Evolutionary conservation across 176 grass and related monocot genomes (phyloP).

Genomic region (Lolium multiflorum): DNA sequence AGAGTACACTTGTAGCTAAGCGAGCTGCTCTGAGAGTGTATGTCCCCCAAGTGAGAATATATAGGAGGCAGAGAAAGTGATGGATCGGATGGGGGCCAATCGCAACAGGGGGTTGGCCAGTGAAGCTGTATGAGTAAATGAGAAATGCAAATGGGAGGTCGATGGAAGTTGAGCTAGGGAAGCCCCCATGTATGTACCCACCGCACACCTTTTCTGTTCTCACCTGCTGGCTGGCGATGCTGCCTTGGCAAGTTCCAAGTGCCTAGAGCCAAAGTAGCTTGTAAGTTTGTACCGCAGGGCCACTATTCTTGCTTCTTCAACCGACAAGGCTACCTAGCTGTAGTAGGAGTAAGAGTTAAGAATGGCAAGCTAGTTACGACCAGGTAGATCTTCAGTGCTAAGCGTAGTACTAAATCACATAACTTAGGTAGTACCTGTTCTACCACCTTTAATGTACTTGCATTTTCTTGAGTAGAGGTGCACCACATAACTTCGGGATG

Average conservation of each 20-base stretch:
- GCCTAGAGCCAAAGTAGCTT: not conserved
- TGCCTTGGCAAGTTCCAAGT: conserved; percentile 29
- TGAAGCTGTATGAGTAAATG: conserved; percentile 37
- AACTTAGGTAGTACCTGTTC: no score
- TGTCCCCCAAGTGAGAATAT: not conserved
- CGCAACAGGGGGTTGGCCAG: conserved; percentile 26
- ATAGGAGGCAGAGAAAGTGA: not conserved
- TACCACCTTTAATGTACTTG: not conserved
- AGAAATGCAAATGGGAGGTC: not conserved
- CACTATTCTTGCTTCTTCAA: not conserved
- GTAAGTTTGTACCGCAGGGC: not conserved
- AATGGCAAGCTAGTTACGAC: not conserved
- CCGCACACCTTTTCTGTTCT: not conserved
- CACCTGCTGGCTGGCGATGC: conserved; percentile 21
- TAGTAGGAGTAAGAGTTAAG: not conserved
- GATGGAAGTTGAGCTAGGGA: conserved; percentile 3
- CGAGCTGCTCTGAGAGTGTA: conserved; percentile 9
- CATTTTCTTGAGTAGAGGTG: not conserved
- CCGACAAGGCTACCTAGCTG: not conserved
- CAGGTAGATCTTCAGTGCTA: not conserved
- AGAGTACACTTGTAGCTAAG: not conserved
- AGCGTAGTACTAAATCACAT: no score
- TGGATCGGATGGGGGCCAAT: not conserved
- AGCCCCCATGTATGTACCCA: not conserved
- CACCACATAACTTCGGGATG: not conserved